Conservation (phyloP, 805 yeast species). For the Spathaspora gorwiae region DNA sequence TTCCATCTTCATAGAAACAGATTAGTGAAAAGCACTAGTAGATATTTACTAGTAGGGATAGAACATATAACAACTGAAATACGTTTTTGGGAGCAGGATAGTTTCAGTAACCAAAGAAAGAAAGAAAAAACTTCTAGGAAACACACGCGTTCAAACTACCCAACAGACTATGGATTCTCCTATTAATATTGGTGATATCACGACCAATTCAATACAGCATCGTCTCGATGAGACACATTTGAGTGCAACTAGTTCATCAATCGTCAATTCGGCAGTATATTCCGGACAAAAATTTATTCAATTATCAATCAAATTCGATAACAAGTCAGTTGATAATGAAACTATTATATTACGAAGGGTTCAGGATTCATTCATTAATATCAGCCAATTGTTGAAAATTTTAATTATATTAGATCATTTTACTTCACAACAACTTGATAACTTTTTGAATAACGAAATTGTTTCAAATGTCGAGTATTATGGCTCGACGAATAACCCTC, state of each 20-base stretch:
- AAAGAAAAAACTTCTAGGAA: too few species aligned
- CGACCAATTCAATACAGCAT: constrained; percentile 35
- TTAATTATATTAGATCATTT: constrained; percentile 25
- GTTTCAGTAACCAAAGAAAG: too few species aligned
- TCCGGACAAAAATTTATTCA: constrained; percentile 36
- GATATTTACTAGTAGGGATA: too few species aligned
- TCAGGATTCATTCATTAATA: constrained; percentile 38
- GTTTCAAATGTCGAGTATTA: constrained; percentile 27
- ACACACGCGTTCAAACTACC: background rate
- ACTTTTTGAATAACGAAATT: constrained; percentile 30
- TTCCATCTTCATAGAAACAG: too few species aligned
- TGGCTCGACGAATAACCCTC: constrained; percentile 12
- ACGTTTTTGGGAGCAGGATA: too few species aligned
- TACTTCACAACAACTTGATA: constrained; percentile 21
- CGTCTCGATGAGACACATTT: constrained; percentile 34
- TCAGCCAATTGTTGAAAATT: constrained; percentile 33
- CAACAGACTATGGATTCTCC: constrained; percentile 39
- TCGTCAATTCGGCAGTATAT: constrained; percentile 26
- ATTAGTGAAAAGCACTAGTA: too few species aligned
- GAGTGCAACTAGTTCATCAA: constrained; percentile 12
- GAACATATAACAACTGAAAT: too few species aligned
- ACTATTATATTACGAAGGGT: constrained; percentile 33
- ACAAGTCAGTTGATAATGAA: constrained; percentile 4
- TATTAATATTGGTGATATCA: constrained; percentile 35
- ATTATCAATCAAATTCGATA: constrained; percentile 16